Evolutionary conservation across 768 basidiomycete genomes (phyloP).

Genomic region (Exsudoporus frostii): DNA sequence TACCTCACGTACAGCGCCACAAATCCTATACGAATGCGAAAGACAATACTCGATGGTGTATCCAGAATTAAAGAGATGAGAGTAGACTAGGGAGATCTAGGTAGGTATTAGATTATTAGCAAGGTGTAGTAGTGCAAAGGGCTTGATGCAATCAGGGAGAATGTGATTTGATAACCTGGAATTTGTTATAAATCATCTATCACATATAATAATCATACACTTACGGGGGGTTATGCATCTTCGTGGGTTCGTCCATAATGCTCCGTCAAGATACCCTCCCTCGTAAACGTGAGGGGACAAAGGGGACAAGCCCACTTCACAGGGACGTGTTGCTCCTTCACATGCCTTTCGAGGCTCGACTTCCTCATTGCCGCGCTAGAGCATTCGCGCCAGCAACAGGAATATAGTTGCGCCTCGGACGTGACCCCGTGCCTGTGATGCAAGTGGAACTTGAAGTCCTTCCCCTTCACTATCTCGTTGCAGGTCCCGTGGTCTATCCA

Average conservation of each 20-base stretch:
- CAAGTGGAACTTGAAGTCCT: constrained; percentile 7
- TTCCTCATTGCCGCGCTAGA: not conserved
- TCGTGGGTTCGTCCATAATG: not conserved
- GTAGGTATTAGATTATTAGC: not conserved
- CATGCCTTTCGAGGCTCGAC: constrained; percentile 9
- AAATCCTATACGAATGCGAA: not conserved
- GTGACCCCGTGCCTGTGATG: not conserved
- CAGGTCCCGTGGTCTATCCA: constrained; percentile 8
- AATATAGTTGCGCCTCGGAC: not conserved
- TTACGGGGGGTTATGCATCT: not conserved
- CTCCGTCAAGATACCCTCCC: not conserved
- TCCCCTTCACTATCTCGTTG: not conserved
- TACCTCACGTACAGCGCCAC: constrained; percentile 5
- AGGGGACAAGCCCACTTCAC: constrained; percentile 8
- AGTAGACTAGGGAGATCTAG: not conserved
- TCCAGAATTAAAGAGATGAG: not conserved
- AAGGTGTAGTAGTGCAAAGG: not conserved
- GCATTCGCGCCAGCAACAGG: constrained; percentile 13
- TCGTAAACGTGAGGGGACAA: constrained; percentile 1
- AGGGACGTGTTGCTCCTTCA: constrained; percentile 9
- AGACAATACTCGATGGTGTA: not conserved
- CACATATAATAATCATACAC: not conserved
- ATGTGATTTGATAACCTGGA: not conserved
- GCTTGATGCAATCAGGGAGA: not conserved
- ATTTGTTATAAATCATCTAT: not conserved